Evolutionary conservation across 2,329 filamentous ascomycete species (phyloP), one percentile per base, ranked within the genome.

Genomic region (Tolypocladium amazonense): DNA sequence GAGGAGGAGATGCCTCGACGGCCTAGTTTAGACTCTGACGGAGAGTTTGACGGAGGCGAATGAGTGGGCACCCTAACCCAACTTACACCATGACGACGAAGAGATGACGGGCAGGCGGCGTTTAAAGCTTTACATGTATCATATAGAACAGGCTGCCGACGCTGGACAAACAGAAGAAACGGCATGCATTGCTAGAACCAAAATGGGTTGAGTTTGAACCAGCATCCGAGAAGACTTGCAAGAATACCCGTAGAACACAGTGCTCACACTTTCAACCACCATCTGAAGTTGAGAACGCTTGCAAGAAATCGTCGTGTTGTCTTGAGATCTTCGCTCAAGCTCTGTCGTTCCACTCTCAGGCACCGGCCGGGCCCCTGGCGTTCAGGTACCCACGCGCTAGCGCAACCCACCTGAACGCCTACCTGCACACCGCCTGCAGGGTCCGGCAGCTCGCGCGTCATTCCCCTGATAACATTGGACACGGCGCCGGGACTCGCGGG

Each of bases 1-100:
- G 69, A 67, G 12, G 72, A 71, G 55, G 71, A 71, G 38, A 62
- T 62, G 59, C 50, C 47, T 30, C 41, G 18, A 18, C 56, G 52
- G 23, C 41, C 39, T 14, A 20, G n/a, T 23, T 11, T 20, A 3
- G 39, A n/a, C 39, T n/a, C 8, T 2, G 63, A 61, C 61, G 69
- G 57, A 65, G 67, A 55, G 60, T 65, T 47, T 7, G 64, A 61
- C 39, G 55, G 64, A 14, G 23, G 43, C 43, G 43, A 47, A 47
- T 14, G 39, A n/a, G 39, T n/a, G 39, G 38, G 39, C 39, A 12
- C 5, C 35, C 9, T 37, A 37, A 4, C 5, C 2, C 5, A 3
- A 35, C 33, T 35, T 12, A 11, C 23, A 47, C 12, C 11, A 15
- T 25, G 23, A 57, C 27, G 61, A 63, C 30, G 62, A 62, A n/a